Evolutionary conservation across 108 stramenopile species (phyloP).

Genomic region (Pseudonitzschia delicatissima): DNA sequence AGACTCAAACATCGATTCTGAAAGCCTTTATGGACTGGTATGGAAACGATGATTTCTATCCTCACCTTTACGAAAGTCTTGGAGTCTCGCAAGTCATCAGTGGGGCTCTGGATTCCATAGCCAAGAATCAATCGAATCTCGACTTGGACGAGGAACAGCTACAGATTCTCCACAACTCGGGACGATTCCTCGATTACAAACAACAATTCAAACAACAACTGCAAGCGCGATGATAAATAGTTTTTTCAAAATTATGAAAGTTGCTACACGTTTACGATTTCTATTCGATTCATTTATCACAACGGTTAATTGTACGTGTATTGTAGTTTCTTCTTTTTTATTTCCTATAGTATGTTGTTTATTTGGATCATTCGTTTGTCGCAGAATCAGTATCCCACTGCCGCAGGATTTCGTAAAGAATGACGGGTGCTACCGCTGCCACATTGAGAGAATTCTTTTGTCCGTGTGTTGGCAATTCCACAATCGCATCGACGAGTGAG

Average conservation of each 20-base stretch:
- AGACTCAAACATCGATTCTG: constrained; percentile 37
- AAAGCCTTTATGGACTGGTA: constrained; percentile 70
- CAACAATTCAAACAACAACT: not conserved
- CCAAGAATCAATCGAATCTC: not conserved
- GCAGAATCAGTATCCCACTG: too few relatives aligned
- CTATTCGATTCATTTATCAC: too few relatives aligned
- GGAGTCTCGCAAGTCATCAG: constrained; percentile 30
- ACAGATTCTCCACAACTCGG: constrained; percentile 25
- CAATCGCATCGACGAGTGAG: constrained; percentile 51
- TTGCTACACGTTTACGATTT: too few relatives aligned
- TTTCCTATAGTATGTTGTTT: too few relatives aligned
- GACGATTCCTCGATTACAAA: constrained; percentile 34
- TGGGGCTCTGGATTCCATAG: constrained; percentile 21
- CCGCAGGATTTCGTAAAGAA: constrained; percentile 77
- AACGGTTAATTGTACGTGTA: too few relatives aligned
- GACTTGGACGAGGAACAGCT: constrained; percentile 20
- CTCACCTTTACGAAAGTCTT: constrained; percentile 39
- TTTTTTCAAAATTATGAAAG: too few relatives aligned
- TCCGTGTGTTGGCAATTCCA: constrained; percentile 87
- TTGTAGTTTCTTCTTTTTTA: too few relatives aligned
- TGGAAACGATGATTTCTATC: constrained; percentile 58
- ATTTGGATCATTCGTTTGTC: too few relatives aligned
- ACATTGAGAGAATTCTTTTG: constrained; percentile 86
- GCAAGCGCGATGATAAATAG: too few relatives aligned
- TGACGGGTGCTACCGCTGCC: constrained; percentile 84